Evolutionary conservation across 1,139 yeast genomes (phyloP).

Genomic region (Debaryomyces singareniensis): DNA sequence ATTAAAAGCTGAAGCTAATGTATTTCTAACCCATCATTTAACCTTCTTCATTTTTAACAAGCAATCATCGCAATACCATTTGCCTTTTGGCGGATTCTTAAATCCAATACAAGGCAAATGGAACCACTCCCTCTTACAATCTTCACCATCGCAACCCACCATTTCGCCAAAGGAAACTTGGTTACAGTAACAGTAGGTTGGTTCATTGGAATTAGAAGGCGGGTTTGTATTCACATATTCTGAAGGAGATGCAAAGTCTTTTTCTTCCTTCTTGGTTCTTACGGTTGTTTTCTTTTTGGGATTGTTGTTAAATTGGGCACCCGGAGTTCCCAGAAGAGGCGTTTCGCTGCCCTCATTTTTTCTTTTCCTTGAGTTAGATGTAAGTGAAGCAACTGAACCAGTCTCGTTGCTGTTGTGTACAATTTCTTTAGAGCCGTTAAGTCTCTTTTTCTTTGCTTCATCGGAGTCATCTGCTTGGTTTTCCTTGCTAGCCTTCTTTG

Average conservation of each 20-base stretch:
- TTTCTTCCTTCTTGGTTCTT: conserved; percentile 26
- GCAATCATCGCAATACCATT: conserved; percentile 97
- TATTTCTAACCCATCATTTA: conserved; percentile 7
- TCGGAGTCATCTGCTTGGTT: conserved; percentile 31
- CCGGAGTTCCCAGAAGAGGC: conserved; percentile 15
- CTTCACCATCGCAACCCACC: conserved; percentile 97
- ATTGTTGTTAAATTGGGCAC: conserved; percentile 4
- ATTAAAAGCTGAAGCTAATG: too few species aligned
- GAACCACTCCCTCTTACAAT: conserved; percentile 94
- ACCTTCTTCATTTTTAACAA: conserved; percentile 32
- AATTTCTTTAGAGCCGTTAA: conserved; percentile 4
- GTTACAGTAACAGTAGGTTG: conserved; percentile 91
- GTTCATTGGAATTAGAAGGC: conserved; percentile 40
- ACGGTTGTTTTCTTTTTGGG: conserved; percentile 18
- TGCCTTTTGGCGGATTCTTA: conserved; percentile 86
- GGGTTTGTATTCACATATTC: conserved; percentile 1
- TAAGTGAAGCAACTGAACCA: conserved; percentile 2
- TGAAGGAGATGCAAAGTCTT: conserved; percentile 4
- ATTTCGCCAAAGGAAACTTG: conserved; percentile 97
- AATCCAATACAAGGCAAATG: conserved; percentile 94
- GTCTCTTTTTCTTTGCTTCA: conserved; percentile 6
- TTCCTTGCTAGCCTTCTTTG: conserved; percentile 46
- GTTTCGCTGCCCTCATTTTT: conserved; percentile 14
- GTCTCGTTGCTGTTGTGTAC: conserved; percentile 2
- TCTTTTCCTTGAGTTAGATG: conserved; percentile 12